phyloP scores from a whole-genome alignment of 176 grass and related monocot species.

The Hordeum vulgare region MorexV3_pseudomolecules_assembly NC_058520.1:197160402-197160901 shows the following conservation, averaged over 20 bases:
- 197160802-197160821: slow-evolving; percentile 83
- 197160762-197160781: slow-evolving; percentile 96
- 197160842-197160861: slow-evolving; percentile 76
- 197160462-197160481: neutral
- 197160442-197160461: neutral
- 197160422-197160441: neutral
- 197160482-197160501: neutral
- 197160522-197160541: slow-evolving; percentile 77
- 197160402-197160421: slow-evolving; percentile 97
- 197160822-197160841: slow-evolving; percentile 96
- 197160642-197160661: neutral
- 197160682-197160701: slow-evolving; percentile 77
- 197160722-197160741: slow-evolving; percentile 95
- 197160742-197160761: slow-evolving; percentile 97
- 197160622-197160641: neutral
- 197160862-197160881: slow-evolving; percentile 72
- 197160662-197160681: no score
- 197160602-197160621: neutral
- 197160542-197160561: slow-evolving; percentile 96
- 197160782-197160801: slow-evolving; percentile 93
- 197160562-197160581: slow-evolving; percentile 43
- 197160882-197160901: slow-evolving; percentile 68
- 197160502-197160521: slow-evolving; percentile 93
- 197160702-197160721: slow-evolving; percentile 96
- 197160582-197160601: no score